Conservation (phyloP, 345 rosid species). For the Citrus medica region DNA sequence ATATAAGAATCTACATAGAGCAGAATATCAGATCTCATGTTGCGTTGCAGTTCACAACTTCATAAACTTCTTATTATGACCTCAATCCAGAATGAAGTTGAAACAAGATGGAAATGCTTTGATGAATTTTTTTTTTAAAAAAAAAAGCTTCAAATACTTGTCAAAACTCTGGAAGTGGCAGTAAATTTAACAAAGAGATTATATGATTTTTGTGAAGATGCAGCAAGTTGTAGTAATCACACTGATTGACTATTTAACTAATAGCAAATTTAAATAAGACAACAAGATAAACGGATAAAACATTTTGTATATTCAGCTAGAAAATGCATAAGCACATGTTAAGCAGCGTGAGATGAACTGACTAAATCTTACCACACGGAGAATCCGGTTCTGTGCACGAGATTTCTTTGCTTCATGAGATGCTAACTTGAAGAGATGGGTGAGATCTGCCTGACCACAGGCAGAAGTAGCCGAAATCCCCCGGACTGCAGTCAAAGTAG, state of each 20-base stretch:
- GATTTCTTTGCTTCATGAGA: constrained; percentile 86
- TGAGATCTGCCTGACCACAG: constrained; percentile 82
- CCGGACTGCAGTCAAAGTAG: constrained; percentile 55
- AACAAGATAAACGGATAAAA: background rate
- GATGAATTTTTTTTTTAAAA: background rate
- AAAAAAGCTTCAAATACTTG: background rate
- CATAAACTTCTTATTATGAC: background rate
- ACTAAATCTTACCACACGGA: constrained; percentile 71
- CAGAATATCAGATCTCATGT: background rate
- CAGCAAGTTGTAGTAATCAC: background rate
- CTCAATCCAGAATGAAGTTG: background rate
- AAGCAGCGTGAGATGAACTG: background rate
- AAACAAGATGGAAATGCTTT: background rate
- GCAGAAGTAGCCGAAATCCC: constrained; percentile 59
- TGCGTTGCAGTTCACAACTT: background rate
- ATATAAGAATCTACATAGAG: constrained; percentile 51
- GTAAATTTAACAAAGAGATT: background rate
- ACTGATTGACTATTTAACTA: background rate
- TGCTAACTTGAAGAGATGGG: constrained; percentile 67
- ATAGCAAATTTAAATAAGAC: background rate
- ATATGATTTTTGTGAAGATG: background rate
- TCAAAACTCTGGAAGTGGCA: background rate
- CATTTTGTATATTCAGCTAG: background rate
- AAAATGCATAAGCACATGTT: background rate
- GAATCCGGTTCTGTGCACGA: constrained; percentile 60